Base-by-base conservation (phyloP, 1,284 basidiomycete genomes). In the Apiotrichum gracile region DNA sequence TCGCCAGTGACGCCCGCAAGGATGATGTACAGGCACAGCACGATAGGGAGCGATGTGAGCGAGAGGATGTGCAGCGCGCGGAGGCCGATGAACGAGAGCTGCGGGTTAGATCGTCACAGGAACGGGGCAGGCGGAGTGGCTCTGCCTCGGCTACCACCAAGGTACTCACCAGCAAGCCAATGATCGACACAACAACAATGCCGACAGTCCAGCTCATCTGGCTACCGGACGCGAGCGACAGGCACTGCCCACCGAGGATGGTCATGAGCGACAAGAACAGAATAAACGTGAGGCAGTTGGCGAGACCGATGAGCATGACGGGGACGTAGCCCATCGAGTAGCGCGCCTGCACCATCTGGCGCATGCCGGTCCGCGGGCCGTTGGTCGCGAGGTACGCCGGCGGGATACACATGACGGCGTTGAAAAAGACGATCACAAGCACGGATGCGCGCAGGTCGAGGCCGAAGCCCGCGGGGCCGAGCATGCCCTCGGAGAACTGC, bases 321-420 rank as follows among this genome's bases (percentile, higher is more conserved):
- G 84, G 84, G 61, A 80, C 85, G 67, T 82, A 88, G 52, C 87
- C 88, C 67, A 90, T 88, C 34, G 82, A 84, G 71, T 85, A 87
- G 24, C 86, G 78, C 7, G 89, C 84, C 55, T 84, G 82, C 21
- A 88, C 83, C 86, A 92, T 90, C 64, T 91, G 89, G n/a, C 90
- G 81, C 76, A 92, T 81, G 10, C 90, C 91, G 0, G 87, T 78
- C 68, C 84, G 85, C 0, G 88, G 86, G n/a, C 91, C 90, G 82
- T 87, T 91, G 37, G 85, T 88, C 14, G 84, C 79, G 48, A 72
- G 68, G 44, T 66, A 74, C 0, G 69, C 70, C 12, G 69, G 63
- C 8, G 68, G 66, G 22, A 56, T 40, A 22, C 64, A 65, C 33
- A 62, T 63, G 35, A 62, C 52, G 1, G 62, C 57, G 16, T 61